Conservation (phyloP, 257 asterid species). For the Fraxinus quadrangulata region DNA sequence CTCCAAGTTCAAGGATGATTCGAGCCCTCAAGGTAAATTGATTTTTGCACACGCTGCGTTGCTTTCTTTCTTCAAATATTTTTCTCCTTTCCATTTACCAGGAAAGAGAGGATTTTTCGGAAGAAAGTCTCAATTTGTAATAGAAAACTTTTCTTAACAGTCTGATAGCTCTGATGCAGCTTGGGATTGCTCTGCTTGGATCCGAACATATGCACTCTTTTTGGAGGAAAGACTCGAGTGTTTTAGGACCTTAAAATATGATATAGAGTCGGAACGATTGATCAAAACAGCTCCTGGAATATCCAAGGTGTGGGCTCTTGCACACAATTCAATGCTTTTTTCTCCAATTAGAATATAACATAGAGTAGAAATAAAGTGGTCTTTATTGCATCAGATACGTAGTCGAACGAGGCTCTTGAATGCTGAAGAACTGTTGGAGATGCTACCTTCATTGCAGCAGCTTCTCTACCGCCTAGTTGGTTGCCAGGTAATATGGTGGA, state of each 20-base stretch:
- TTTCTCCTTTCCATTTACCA: background rate
- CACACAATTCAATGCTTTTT: background rate
- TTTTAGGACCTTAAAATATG: constrained; percentile 55
- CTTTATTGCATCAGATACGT: constrained; percentile 36
- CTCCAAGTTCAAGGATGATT: constrained; percentile 85
- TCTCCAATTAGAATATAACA: background rate
- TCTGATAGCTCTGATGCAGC: constrained; percentile 49
- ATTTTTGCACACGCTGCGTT: background rate
- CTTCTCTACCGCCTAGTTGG: constrained; percentile 72
- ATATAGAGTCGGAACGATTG: constrained; percentile 51
- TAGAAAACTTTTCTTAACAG: constrained; percentile 12
- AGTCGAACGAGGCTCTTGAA: constrained; percentile 50
- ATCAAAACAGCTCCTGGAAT: constrained; percentile 37
- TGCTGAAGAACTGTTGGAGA: constrained; percentile 59
- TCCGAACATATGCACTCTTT: constrained; percentile 78
- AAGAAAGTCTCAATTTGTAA: background rate
- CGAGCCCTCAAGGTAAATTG: constrained; percentile 67
- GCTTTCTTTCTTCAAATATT: too few relatives aligned
- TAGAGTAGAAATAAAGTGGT: background rate
- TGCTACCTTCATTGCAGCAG: constrained; percentile 78
- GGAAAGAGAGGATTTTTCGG: background rate
- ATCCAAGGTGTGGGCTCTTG: constrained; percentile 41
- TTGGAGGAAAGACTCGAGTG: constrained; percentile 86
- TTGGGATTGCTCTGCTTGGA: constrained; percentile 96
- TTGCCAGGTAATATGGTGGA: constrained; percentile 58